Evolutionary conservation across 345 rosid species (phyloP).

Genomic region (Zanthoxylum bungeanum): DNA sequence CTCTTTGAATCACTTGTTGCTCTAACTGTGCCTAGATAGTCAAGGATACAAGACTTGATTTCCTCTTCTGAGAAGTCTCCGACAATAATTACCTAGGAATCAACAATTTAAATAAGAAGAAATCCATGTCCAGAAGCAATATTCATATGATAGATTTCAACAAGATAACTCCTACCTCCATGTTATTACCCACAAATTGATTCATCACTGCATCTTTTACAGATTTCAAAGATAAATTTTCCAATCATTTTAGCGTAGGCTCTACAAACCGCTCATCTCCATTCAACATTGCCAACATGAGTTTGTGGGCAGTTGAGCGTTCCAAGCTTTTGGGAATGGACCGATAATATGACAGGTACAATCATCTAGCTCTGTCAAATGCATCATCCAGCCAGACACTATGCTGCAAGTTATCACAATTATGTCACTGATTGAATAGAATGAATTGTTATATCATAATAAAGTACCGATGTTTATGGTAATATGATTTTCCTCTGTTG

Average conservation of each 20-base stretch:
- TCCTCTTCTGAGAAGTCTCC: slow-evolving; percentile 95
- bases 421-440: slow-evolving; percentile 5
- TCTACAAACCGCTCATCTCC: slow-evolving; percentile 97
- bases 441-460: neutral
- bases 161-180: slow-evolving; percentile 63
- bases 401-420: slow-evolving; percentile 61
- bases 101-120: slow-evolving; percentile 17
- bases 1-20: slow-evolving; percentile 44
- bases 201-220: slow-evolving; percentile 95
- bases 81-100: slow-evolving; percentile 76
- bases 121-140: slow-evolving; percentile 3
- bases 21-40: slow-evolving; percentile 89
- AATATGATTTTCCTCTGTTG: neutral
- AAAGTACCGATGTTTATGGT: neutral
- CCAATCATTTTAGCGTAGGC: slow-evolving; percentile 84
- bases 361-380: slow-evolving; percentile 94
- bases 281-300: slow-evolving; percentile 94
- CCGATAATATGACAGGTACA: slow-evolving; percentile 87
- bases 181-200: slow-evolving; percentile 88
- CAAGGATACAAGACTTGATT: slow-evolving; percentile 77
- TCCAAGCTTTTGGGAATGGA: slow-evolving; percentile 99
- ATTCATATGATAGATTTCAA: neutral
- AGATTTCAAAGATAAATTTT: slow-evolving; percentile 62
- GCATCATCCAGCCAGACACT: slow-evolving; percentile 99
- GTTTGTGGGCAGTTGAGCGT: slow-evolving; percentile 98